Base-by-base conservation (phyloP, 306 rosid genomes). In the Alnus rubra region DNA sequence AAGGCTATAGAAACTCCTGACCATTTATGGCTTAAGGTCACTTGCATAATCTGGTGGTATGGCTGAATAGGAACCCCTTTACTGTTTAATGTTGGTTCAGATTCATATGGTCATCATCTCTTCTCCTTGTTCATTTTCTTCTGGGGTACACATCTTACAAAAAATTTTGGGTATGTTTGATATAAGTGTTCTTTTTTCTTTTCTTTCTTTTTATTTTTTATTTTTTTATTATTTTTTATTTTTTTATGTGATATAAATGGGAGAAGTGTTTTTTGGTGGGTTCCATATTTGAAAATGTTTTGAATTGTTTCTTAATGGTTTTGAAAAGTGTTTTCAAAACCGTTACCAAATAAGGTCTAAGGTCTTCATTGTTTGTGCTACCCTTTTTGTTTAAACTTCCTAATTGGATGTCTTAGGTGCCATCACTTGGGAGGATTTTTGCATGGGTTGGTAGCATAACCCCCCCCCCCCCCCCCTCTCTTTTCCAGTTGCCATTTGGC, bases 41-140 rank as follows among this genome's bases (percentile, higher is more conserved):
- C 15, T 42, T 42, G 48, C 15, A 14, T 14, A 67, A 9, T 67
- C 28, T 42, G 28, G 72, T 68, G 49, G 31, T 18, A 19, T 68
- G 49, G 50, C n/a, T 42, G 51, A 68, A 68, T 68, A 4, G 52
- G 69, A 68, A 45, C 52, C 28, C 45, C 31, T 68, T 68, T n/a
- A 23, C 72, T 45, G 31, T 37, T 68, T 18, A 19, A 68, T 68
- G 15, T 39, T 11, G 2, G 52, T 68, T 42, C 72, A 4, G 52
- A 33, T 68, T 42, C 31, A 68, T 39, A 39, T 18, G 31, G 33
- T 68, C 51, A 68, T 68, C 52, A 42, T 68, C 28, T 42, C 52
- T 44, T 68, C 28, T 42, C 9, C 30, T 30, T 68, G 72, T 68
- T 44, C n/a, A 1, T 39, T 3, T 42, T 42, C 23, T 39, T 63